Evolutionary conservation across 2,329 filamentous ascomycete species (phyloP), one percentile per base, ranked within the genome.

Genomic region (Fusarium multiceps): DNA sequence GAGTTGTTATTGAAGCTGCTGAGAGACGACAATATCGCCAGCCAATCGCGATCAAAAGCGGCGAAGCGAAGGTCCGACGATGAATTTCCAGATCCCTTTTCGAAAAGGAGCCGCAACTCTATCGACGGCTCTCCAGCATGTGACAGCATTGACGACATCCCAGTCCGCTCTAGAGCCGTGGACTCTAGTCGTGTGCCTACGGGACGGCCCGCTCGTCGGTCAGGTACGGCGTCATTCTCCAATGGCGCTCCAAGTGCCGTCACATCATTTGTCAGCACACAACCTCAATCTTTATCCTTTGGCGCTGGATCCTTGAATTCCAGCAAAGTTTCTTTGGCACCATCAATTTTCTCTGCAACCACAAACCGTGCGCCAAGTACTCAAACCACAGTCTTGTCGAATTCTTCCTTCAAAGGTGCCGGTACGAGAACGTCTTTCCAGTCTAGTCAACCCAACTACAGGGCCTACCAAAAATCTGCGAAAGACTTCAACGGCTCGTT

Each of bases 281-380:
- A 65, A 5, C 43, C 61, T 4, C 55, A 65, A 4, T 47, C 61
- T 2, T 45, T 56, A 8, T 75, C 73, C 3, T 74, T 72, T 23
- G 58, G 18, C 13, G 34, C 20, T 13, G 55, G 56, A 3, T 80
- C 80, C 9, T 71, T 69, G 16, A 78, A 74, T 34, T 78, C 78
- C 6, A 81, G 78, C 55, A 77, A 64, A 37, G 63, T 67, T 4
- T 81, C 80, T 0, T 68, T 80, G 27, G 72, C 63, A 4, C 74
- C 78, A 0, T 74, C 64, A 7, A 65, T 80, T 23, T 84, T 82
- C 55, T 82, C 79, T 13, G 65, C 74, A n/a, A 28, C 59, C 20
- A 59, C 66, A 62, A 49, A 74, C 16, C 69, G 74, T 13, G 64
- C 64, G 1, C 63, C 68, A 6, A 75, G 76, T 14, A 81, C 76